Base-by-base conservation (phyloP, 2,329 filamentous ascomycete species). In the Chaetomium olivaceum region DNA sequence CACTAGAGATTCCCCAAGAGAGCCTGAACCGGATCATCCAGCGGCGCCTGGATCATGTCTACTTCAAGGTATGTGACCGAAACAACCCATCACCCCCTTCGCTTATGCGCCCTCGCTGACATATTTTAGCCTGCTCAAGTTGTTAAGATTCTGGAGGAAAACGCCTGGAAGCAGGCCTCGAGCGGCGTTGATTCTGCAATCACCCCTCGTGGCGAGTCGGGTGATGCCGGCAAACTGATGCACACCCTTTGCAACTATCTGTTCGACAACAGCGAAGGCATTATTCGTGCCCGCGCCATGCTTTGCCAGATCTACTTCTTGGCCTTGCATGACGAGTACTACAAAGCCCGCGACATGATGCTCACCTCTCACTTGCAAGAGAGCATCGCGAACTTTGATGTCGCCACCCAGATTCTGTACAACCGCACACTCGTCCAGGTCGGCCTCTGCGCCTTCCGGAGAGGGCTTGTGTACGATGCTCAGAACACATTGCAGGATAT, bases 321-420 rank as follows among this genome's bases (percentile, higher is more conserved):
- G 73, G 95, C 95, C 59, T 87, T 99, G 61, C 95, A 99, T 80
- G 93, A 97, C 80, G 90, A 97, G 74, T 99, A 98, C 85, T 98
- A 97, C 86, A 92, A 91, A 80, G 91, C 95, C 74, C 91, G 95
- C 71, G 96, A 99, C 79, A 94, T 99, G 91, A 96, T 98, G 90
- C 88, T 99, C 79, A 99, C 99, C 93, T 99, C 95, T 21, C 95
- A 99, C 82, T 83, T 99, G 76, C 94, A 97, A 77, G 95, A 99
- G 83, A 96, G 91, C 63, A 99, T 99, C 77, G 87, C 87, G 81
- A 96, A 91, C 81, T 99, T 99, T 76, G 95, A 99, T 75, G 91
- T 99, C 72, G 92, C 90, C 82, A 96, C 92, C 63, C 95, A 99
- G 81, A 99, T 99, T 69, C 89, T 99, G 65, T 99, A 96, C 89